phyloP scores from a whole-genome alignment of 2,329 filamentous ascomycete species.

The Dendrostoma leiphaemia region DNA sequence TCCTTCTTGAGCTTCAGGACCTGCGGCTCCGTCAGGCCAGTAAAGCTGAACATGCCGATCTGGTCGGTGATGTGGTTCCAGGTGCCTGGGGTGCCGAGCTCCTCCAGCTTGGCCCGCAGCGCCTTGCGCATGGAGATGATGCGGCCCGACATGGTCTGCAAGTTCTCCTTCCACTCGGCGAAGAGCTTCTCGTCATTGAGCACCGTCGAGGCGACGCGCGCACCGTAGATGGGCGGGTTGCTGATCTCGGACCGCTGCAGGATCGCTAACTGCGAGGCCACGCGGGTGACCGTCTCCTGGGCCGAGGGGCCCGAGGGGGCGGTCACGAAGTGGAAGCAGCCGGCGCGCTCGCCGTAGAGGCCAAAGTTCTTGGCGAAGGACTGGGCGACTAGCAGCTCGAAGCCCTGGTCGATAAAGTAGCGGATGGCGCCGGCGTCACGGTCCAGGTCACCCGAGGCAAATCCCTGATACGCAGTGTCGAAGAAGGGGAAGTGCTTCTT shows the following conservation, averaged over 20 bases:
- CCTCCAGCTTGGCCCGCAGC: conserved; percentile 77
- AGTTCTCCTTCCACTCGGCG: conserved; percentile 86
- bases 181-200: conserved; percentile 83
- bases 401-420: conserved; percentile 89
- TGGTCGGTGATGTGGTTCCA: conserved; percentile 99
- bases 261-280: conserved; percentile 87
- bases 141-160: conserved; percentile 90
- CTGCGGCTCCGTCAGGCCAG: conserved; percentile 72
- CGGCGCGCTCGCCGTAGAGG: conserved; percentile 92
- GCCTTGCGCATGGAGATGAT: conserved; percentile 89
- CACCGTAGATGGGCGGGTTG: conserved; percentile 93
- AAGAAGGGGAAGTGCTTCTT: conserved; percentile 97
- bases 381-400: conserved; percentile 85
- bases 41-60: conserved; percentile 99
- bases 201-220: conserved; percentile 79
- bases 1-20: conserved; percentile 68
- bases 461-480: conserved; percentile 96
- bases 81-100: conserved; percentile 78
- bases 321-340: conserved; percentile 92
- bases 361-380: conserved; percentile 98
- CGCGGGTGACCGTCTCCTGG: conserved; percentile 54
- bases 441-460: conserved; percentile 85
- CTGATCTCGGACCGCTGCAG: conserved; percentile 97
- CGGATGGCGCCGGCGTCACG: conserved; percentile 89
- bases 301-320: conserved; percentile 66